A percentile compares a stretch with the other conserved stretches of the same genome.
These are phyloP conservation scores for Trypanosoma scelopori DNA, from an alignment of 208 protist species.

Conservation along the genomic window DNA sequence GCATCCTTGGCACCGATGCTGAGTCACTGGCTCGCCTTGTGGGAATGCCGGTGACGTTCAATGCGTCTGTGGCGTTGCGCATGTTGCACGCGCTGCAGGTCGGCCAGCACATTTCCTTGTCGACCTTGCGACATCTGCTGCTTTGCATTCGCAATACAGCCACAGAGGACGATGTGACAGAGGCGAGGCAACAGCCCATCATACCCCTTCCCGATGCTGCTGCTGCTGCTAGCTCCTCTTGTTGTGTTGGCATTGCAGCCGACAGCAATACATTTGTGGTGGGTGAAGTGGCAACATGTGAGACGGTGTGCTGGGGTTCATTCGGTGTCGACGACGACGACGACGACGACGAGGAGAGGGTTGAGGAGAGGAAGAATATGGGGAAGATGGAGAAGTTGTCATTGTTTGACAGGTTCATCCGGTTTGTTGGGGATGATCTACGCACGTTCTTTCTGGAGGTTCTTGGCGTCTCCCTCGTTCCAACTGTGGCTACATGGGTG, in stretches of 20 bases:
- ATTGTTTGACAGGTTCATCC: constrained; percentile 11
- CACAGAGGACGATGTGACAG: constrained; percentile 11
- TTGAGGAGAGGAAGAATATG: too few species aligned
- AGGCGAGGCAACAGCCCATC: constrained; percentile 4
- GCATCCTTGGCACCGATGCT: background rate
- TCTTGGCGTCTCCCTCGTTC: constrained; percentile 34
- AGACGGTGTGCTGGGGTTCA: constrained; percentile 50
- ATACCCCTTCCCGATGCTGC: constrained; percentile 18
- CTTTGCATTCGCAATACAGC: constrained; percentile 5
- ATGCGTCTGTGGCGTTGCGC: constrained; percentile 1
- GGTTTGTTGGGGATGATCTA: constrained; percentile 28
- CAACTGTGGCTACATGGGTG: constrained; percentile 45
- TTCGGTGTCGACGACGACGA: background rate
- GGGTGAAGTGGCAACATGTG: constrained; percentile 36
- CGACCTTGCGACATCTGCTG: constrained; percentile 12
- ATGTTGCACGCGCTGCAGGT: constrained; percentile 9
- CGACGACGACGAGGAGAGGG: background rate
- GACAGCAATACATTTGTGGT: constrained; percentile 16
- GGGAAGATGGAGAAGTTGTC: background rate
- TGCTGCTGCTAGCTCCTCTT: too few species aligned
- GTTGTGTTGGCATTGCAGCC: too few species aligned
- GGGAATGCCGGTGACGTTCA: constrained; percentile 14
- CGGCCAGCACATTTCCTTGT: constrained; percentile 10
- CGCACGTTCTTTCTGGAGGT: constrained; percentile 20
- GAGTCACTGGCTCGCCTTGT: background rate